Evolutionary conservation across 169 alveolate genomes (phyloP), one percentile per base, ranked within the genome.

Genomic region (Eimeria maxima): DNA sequence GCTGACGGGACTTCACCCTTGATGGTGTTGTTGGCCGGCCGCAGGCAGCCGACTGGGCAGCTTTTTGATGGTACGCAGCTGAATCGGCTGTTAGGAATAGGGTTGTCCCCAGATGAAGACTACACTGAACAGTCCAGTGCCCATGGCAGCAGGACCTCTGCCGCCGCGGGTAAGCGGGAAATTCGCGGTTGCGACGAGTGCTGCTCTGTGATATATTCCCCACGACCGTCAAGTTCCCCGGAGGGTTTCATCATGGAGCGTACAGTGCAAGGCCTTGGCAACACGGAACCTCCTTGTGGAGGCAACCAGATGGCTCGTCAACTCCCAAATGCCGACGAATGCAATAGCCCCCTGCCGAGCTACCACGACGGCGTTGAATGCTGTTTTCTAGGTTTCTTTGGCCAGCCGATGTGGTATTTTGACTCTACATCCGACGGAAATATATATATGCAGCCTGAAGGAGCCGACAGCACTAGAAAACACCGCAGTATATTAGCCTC

Each of bases 341-440:
- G 81, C 44, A 33, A 50, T 24, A 16, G 13, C 89, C 50, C 89
- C 69, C 6, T 33, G 83, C 50, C 10, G 50, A 38, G 5, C 55
- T 29, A 38, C 8, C 83, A 73, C 3, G 4, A 10, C 22, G 89
- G 60, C 69, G 55, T 47, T 45, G 94, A 45, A 69, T 87, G 22
- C 63, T 57, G 67, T 50, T 18, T 44, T 83, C n/a, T 87, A 27
- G 33, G 94, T 65, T 87, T 65, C 67, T 87, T 87, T 65, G 94
- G 94, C 4, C 67, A 42, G 81, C 94, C 94, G 22, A 42, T 87
- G 67, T 87, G 94, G 94, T 60, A 33, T 11, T 87, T 67, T 27
- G 83, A 87, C 94, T 22, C 53, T 42, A 67, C 94, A 18, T 81
- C 47, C 27, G 55, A 47, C 83, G 67, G 27, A 87, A 74, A 24